Evolutionary conservation across 768 basidiomycete species (phyloP).

Genomic region (Suillus decipiens): DNA sequence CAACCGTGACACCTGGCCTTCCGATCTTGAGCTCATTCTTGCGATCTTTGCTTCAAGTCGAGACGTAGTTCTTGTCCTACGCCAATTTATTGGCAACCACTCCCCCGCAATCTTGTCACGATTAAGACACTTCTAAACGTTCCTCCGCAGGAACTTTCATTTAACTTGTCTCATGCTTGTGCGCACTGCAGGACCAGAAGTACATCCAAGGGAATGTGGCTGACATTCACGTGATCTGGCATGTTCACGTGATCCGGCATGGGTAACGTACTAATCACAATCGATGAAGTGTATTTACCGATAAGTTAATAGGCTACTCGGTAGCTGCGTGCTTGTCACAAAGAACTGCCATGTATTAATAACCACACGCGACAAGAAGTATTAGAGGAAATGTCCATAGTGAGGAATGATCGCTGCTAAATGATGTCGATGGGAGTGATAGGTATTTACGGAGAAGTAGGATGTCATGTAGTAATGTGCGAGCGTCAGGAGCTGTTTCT

Average conservation of each 20-base stretch:
- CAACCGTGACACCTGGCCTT: conserved; percentile 1
- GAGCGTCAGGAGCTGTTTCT: not conserved
- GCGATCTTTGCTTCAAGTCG: not conserved
- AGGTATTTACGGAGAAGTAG: not conserved
- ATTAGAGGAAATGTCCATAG: not conserved
- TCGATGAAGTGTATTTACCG: not conserved
- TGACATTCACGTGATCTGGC: not conserved
- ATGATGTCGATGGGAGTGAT: not conserved
- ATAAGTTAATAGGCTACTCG: not conserved
- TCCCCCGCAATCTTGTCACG: conserved; percentile 3
- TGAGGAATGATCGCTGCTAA: not conserved
- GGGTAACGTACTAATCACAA: not conserved
- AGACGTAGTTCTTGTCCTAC: not conserved
- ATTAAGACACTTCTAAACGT: not conserved
- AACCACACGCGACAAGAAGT: not conserved
- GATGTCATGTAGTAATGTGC: no score
- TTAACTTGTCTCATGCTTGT: not conserved
- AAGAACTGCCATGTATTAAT: not conserved
- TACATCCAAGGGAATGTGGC: not conserved
- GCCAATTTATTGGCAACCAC: not conserved
- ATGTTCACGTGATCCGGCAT: not conserved
- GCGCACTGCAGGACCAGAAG: not conserved
- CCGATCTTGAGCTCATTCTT: not conserved
- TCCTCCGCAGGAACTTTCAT: conserved; percentile 1
- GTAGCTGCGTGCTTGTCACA: not conserved